phyloP scores from a whole-genome alignment of 2,329 filamentous ascomycete species.

The Fusarium ramigenum region DNA sequence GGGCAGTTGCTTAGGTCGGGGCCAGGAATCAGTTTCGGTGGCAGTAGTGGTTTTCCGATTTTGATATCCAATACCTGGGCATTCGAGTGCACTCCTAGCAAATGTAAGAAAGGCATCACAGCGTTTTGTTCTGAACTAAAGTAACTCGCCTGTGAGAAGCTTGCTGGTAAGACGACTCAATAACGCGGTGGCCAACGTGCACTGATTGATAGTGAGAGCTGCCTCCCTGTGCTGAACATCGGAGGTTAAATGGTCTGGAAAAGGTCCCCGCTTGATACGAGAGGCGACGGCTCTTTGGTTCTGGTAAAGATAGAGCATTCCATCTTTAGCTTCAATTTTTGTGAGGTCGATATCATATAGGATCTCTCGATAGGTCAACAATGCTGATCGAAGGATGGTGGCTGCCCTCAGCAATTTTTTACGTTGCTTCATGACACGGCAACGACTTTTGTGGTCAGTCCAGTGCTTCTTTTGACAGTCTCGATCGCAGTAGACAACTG shows the following conservation, averaged over 20 bases:
- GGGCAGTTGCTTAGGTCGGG: not conserved
- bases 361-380: not conserved
- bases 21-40: not conserved
- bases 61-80: not conserved
- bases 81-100: not conserved
- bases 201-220: not conserved
- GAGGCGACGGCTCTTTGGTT: not conserved
- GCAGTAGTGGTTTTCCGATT: not conserved
- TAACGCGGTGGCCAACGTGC: not conserved
- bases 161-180: not conserved
- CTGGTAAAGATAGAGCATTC: not conserved
- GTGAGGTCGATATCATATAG: not conserved
- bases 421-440: not conserved
- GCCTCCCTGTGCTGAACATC: not conserved
- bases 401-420: not conserved
- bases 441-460: not conserved
- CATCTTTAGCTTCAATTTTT: not conserved
- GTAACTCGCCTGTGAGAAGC: not conserved
- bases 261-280: not conserved
- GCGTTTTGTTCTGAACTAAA: not conserved
- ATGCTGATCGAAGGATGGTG: not conserved
- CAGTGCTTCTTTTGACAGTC: not conserved
- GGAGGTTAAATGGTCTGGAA: not conserved
- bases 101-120: not conserved
- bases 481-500: not conserved